These are phyloP conservation scores for Ulmus americana DNA, from an alignment of 331 rosid species.

Conservation along the genomic window DNA sequence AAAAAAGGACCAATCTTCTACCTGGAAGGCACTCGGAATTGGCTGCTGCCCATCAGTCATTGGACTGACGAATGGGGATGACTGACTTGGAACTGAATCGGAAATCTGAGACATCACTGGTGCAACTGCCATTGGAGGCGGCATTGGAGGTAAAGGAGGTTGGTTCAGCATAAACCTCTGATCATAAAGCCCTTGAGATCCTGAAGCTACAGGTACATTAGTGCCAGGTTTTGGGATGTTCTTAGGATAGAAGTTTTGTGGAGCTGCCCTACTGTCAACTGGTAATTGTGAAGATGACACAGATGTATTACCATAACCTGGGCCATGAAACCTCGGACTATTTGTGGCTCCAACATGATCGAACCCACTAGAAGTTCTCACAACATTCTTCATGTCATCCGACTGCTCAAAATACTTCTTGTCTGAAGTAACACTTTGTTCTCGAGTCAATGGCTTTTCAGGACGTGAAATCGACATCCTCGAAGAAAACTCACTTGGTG, in stretches of 20 bases:
- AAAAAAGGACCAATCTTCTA: slow-evolving; percentile 20
- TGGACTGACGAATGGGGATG: slow-evolving; percentile 54
- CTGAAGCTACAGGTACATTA: slow-evolving; percentile 39
- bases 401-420: slow-evolving; percentile 70
- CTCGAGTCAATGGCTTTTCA: slow-evolving; percentile 67
- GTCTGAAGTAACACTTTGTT: slow-evolving; percentile 79
- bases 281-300: slow-evolving; percentile 51
- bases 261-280: slow-evolving; percentile 46
- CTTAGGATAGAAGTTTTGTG: slow-evolving; percentile 55
- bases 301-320: slow-evolving; percentile 46
- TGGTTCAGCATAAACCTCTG: slow-evolving; percentile 69
- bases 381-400: slow-evolving; percentile 58
- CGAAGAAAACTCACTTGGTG: slow-evolving; percentile 79
- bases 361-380: slow-evolving; percentile 48
- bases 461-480: slow-evolving; percentile 80
- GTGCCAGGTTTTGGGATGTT: slow-evolving; percentile 65
- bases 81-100: slow-evolving; percentile 55
- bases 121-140: slow-evolving; percentile 64
- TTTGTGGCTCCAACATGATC: slow-evolving; percentile 43
- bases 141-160: slow-evolving; percentile 97
- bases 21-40: slow-evolving; percentile 49
- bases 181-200: slow-evolving; percentile 75
- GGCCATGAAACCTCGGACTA: slow-evolving; percentile 49
- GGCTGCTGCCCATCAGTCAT: slow-evolving; percentile 53
- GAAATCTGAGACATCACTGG: slow-evolving; percentile 53